Base-by-base conservation (phyloP, 2,329 filamentous ascomycete genomes). In the Aureobasidium musti region DNA sequence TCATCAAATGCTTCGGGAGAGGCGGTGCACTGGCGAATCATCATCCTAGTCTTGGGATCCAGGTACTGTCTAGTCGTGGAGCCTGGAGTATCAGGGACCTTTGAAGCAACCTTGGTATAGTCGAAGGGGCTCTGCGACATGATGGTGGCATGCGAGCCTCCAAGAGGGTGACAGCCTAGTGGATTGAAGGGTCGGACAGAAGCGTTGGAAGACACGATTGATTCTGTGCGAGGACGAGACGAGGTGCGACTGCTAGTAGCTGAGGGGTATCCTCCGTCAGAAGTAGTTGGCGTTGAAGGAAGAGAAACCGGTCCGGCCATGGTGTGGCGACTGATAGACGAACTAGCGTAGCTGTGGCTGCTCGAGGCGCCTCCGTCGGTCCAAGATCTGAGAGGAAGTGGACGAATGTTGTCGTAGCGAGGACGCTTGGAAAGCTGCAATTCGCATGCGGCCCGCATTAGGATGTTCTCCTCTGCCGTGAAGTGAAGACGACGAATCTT, bases 1-100 rank as follows among this genome's bases (percentile, higher is more conserved):
- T 98, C 94, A 75, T 98, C 94, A 72, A 98, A 98, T 75, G 96
- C 97, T 71, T 96, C 91, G 0, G 93, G 90, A 1, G 92, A 96
- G 8, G 91, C 90, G 23, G 97, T 85, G 73, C 93, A 97, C 7
- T 91, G 87, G 14, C 92, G 88, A 23, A 98, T 82, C 78, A 96
- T 97, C 72, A 91, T 83, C 39, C 94, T 87, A 45, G 93, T 91
- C 75, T 96, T 91, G 0, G 92, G 92, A 72, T 97, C 92, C 75
- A 92, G 91, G 74, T 97, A 97, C 78, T 97, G 90, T 43, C 91
- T 69, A 14, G 71, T 68, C 21, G 30, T 30, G 10, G 35, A 35
- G 23, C 5, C 10, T 23, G 61, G 49, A 19, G 49, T 45, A 5
- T 43, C 37, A 26, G 61, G 39, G 4, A 14, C 17, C 35, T 43